Evolutionary conservation across 306 rosid species (phyloP), one percentile per base, ranked within the genome.

Genomic region (Hippophae gyantsensis): DNA sequence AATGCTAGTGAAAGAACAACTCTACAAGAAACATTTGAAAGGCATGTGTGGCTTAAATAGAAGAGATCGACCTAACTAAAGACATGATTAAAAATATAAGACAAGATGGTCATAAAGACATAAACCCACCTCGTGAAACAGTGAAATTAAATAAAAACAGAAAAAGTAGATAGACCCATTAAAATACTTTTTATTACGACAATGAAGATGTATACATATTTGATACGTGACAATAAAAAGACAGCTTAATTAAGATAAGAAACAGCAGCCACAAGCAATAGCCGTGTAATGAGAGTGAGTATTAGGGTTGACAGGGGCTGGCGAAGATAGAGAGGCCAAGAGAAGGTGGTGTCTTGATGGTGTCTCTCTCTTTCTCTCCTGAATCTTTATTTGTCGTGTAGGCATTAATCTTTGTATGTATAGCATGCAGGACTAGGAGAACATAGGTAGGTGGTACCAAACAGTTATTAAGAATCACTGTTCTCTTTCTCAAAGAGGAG

Each of bases 241-340:
- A 32, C 38, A 32, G 5, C 38, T 18, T 32, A 32, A 32, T 18
- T 32, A 32, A 32, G 38, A 32, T 32, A 32, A 32, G 38, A 32
- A 32, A 32, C 38, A 32, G 38, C 38, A 32, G 5, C 38, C 4
- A 2, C 38, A 32, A 13, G 51, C 42, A 54, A 69, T 57, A 70
- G 77, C 69, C 42, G 74, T 61, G 41, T 63, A 67, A 51, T 48
- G 62, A 54, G 48, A 69, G 56, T 32, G 38, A 46, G 63, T 66
- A 18, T 57, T 78, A 68, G 76, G 81, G 76, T 56, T 80, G 69
- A 80, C 82, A 85, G 72, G 72, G 74, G 77, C 66, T 43, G 64
- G 65, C 38, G 5, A 44, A 63, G 62, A 51, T 57, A 45, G 49
- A 13, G 43, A 6, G 32, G 10, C n/a, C 25, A 26, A n/a, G 43